Evolutionary conservation across 176 grass and related monocot genomes (phyloP).

Genomic region (Triticum urartu): DNA sequence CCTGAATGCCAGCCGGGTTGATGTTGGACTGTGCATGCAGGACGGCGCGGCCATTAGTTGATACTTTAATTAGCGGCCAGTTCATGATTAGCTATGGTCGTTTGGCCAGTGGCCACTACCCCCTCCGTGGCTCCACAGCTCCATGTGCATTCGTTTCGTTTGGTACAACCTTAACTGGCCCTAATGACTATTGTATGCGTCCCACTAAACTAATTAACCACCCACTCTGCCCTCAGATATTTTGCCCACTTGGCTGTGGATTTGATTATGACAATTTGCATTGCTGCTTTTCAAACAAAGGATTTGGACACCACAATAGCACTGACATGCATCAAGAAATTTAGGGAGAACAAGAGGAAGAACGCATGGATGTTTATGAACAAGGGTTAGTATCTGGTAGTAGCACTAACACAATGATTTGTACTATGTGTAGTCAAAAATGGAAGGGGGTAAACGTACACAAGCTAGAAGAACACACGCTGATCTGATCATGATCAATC

Average conservation of each 20-base stretch:
- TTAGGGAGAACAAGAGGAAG: not conserved
- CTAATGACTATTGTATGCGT: not conserved
- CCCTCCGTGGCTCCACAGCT: not conserved
- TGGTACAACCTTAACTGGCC: constrained; percentile 4
- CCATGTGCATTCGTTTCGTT: constrained; percentile 29
- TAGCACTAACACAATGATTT: constrained; percentile 22
- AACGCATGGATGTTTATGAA: constrained; percentile 21
- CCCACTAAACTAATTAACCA: constrained; percentile 5
- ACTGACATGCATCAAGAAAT: not conserved
- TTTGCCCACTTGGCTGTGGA: not conserved
- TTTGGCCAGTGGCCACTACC: constrained; percentile 20
- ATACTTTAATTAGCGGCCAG: constrained; percentile 24
- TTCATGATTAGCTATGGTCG: constrained; percentile 30
- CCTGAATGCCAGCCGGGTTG: not conserved
- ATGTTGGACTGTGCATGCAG: not conserved
- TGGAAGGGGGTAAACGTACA: not conserved
- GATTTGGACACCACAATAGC: not conserved
- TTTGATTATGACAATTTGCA: not conserved
- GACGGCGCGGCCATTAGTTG: not conserved
- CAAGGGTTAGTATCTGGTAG: constrained; percentile 9
- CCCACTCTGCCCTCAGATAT: not conserved
- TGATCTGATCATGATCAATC: not conserved
- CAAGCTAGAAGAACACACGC: constrained; percentile 15
- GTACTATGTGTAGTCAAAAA: constrained; percentile 29
- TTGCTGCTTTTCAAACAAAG: not conserved